Evolutionary conservation across 371 early-diverging fungal species (phyloP), one percentile per base, ranked within the genome.

Genomic region (Mucor velutinosus): DNA sequence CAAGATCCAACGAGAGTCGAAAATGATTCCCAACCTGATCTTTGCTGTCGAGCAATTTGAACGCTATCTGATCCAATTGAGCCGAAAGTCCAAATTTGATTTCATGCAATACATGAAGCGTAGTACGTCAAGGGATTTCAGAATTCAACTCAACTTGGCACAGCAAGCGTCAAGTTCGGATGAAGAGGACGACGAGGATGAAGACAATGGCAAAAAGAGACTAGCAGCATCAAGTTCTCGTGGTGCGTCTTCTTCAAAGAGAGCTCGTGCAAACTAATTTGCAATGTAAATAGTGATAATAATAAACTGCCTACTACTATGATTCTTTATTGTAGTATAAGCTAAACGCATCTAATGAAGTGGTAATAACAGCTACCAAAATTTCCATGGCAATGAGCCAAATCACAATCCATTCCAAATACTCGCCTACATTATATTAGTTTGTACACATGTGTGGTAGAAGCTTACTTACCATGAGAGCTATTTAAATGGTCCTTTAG

Each of bases 321-420:
- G 55, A 57, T 23, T 64, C 58, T 32, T 64, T 65, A 84, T 88
- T 55, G 90, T 75, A 89, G 90, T 91, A 80, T n/a, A 85, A 73
- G 58, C 81, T 84, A 67, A 86, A 80, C 15, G 90, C 87, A 68
- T 93, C 93, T 66, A 94, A 75, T 21, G 87, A 81, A 37, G 92
- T 94, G 1, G 93, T 94, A 35, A 92, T 86, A 14, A 91, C 85
- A 19, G 92, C 93, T 32, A 94, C 90, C 12, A 92, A 72, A 60
- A 94, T 93, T 67, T 93, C 92, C 74, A 94, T 86, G 61, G 83
- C 90, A 83, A 92, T 93, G 27, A 92, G 78, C 73, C 92, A 87
- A 61, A 92, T 93, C 2, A 93, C 91, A 66, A 93, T 91, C 92
- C 92, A 91, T 73, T 94, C 93, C 41, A 93, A 75, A 45, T 90